Conservation (phyloP, 2,329 filamentous ascomycete species). For the Corniculantispora saksenae region DNA sequence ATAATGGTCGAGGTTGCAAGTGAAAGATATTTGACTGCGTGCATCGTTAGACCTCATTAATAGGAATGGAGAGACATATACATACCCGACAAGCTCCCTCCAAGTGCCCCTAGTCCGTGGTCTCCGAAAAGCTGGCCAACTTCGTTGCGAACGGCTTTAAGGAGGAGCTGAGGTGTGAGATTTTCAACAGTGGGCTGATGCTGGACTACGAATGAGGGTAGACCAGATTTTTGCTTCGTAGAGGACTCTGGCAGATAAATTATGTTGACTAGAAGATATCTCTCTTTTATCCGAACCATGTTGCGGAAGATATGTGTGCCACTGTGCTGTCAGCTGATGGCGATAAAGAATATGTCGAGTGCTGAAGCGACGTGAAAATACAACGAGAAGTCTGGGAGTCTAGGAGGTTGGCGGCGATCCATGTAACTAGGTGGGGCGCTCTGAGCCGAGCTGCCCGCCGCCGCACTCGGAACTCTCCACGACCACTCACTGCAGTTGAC, state of each 20-base stretch:
- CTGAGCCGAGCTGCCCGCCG: not conserved
- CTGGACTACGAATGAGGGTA: conserved; percentile 68
- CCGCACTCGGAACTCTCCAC: not conserved
- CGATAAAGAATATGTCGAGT: not conserved
- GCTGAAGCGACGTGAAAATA: not conserved
- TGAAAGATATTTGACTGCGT: conserved; percentile 85
- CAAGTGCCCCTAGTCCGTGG: conserved; percentile 76
- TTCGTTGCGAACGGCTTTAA: conserved; percentile 69
- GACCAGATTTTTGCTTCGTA: conserved; percentile 34
- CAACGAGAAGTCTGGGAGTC: not conserved
- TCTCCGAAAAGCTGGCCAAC: conserved; percentile 80
- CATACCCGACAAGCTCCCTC: conserved; percentile 67
- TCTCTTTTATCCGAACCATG: conserved; percentile 96
- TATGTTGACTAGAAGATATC: conserved; percentile 93
- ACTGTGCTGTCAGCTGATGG: not conserved
- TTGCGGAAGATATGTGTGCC: not conserved
- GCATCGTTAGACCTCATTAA: not conserved
- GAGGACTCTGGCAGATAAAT: conserved; percentile 70
- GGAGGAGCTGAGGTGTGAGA: conserved; percentile 65
- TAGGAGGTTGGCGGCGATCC: not conserved
- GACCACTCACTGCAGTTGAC: not conserved
- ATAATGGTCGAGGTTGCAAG: conserved; percentile 93
- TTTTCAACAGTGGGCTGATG: conserved; percentile 76
- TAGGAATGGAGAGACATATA: not conserved
- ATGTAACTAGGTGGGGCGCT: conserved; percentile 3